These are phyloP conservation scores for Salvia splendens DNA, from an alignment of 257 asterid species.

Conservation along the genomic window DNA sequence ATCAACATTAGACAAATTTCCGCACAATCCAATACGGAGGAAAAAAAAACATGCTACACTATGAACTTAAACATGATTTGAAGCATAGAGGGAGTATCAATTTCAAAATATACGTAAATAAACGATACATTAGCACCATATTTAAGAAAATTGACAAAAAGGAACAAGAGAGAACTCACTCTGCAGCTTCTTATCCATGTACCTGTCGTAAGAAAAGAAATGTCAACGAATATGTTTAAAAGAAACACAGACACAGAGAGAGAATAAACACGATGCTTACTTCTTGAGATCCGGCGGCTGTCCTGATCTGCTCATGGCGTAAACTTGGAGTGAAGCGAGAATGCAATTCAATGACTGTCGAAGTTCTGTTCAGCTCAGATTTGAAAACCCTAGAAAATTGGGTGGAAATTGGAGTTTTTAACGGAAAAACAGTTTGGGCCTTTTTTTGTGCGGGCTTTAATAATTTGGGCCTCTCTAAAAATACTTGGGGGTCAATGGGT, in stretches of 20 bases:
- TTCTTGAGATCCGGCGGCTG: constrained; percentile 98
- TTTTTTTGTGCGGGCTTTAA: no score
- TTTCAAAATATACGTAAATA: no score
- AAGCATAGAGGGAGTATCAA: no score
- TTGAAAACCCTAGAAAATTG: background rate
- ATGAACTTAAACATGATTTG: no score
- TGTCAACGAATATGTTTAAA: background rate
- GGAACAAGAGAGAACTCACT: constrained; percentile 48
- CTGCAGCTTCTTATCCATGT: constrained; percentile 94
- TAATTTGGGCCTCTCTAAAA: no score
- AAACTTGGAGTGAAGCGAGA: constrained; percentile 18
- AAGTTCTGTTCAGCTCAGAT: background rate
- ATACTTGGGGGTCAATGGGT: no score
- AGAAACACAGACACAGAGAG: background rate
- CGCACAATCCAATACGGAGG: no score
- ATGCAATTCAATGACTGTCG: background rate
- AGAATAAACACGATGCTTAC: constrained; percentile 34
- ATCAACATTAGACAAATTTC: no score
- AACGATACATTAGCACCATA: background rate
- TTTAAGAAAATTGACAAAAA: no score
- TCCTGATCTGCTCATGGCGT: constrained; percentile 88
- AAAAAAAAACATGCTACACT: no score
- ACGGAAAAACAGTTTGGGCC: no score
- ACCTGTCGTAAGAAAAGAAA: constrained; percentile 38
- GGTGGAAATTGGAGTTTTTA: no score